These are phyloP conservation scores for Hippophae gyantsensis DNA, from an alignment of 306 rosid genomes.

Conservation along the genomic window DNA sequence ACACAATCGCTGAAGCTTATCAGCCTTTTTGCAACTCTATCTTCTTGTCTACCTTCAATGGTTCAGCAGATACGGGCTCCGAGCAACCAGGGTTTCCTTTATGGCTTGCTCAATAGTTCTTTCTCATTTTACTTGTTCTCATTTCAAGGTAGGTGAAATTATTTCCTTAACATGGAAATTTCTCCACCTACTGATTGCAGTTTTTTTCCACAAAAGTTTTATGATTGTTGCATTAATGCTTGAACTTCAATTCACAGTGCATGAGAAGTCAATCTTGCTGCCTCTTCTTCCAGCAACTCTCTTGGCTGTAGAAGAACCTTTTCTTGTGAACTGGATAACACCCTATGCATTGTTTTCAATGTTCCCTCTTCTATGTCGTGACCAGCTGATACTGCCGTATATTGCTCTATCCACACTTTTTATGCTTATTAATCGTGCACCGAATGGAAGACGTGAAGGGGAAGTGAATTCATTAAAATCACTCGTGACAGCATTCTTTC, in stretches of 20 bases:
- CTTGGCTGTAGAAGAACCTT: constrained; percentile 74
- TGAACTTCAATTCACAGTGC: constrained; percentile 43
- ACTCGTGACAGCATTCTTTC: constrained; percentile 17
- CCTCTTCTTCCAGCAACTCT: constrained; percentile 87
- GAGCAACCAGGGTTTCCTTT: constrained; percentile 66
- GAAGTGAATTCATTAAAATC: constrained; percentile 21
- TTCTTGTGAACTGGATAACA: constrained; percentile 42
- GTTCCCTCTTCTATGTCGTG: constrained; percentile 73
- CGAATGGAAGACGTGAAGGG: constrained; percentile 23
- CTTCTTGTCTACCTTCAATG: constrained; percentile 77
- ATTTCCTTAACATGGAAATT: neutral
- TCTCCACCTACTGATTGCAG: neutral
- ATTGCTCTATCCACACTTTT: constrained; percentile 45
- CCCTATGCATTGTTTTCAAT: constrained; percentile 64
- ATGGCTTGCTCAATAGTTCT: constrained; percentile 69
- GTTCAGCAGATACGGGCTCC: constrained; percentile 76
- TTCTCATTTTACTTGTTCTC: constrained; percentile 83
- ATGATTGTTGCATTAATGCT: constrained; percentile 11
- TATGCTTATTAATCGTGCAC: constrained; percentile 32
- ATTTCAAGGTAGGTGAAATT: constrained; percentile 61
- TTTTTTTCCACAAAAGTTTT: too few species aligned
- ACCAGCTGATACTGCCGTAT: constrained; percentile 57
- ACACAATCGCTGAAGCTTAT: constrained; percentile 50
- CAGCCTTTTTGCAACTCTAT: constrained; percentile 61
- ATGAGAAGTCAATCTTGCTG: constrained; percentile 81